phyloP scores from a whole-genome alignment of 352 stramenopile species.

The Globisporangium cederbergense region DNA sequence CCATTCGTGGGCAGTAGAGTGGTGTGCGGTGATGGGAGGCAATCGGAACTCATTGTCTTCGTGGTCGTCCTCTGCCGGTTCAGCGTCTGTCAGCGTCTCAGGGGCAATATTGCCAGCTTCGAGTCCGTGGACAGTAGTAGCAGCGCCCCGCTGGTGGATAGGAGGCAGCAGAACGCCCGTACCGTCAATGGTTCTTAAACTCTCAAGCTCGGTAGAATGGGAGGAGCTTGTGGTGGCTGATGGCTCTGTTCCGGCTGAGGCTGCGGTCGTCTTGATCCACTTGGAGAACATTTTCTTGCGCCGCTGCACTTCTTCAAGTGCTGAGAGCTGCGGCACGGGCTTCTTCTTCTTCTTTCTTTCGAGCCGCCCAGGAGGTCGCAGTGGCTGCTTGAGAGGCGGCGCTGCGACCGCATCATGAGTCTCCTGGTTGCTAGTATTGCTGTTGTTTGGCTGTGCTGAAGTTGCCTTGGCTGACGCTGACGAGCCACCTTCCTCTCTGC shows the following conservation, averaged over 20 bases:
- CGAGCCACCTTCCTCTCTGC: background rate
- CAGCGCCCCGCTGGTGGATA: slow-evolving; percentile 1
- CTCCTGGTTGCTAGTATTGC: slow-evolving; percentile 29
- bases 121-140: background rate
- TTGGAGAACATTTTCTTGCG: slow-evolving; percentile 72
- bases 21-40: slow-evolving; percentile 6
- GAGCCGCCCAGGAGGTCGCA: background rate
- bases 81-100: background rate
- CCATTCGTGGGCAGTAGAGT: slow-evolving; percentile 10
- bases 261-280: slow-evolving; percentile 45
- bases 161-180: slow-evolving; percentile 1
- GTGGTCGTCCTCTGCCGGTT: background rate
- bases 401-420: slow-evolving; percentile 24
- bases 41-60: background rate
- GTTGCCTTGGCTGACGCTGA: background rate
- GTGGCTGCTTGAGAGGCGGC: background rate
- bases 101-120: background rate
- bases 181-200: background rate
- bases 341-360: slow-evolving; percentile 33
- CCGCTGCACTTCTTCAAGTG: slow-evolving; percentile 59
- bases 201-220: background rate
- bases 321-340: slow-evolving; percentile 20
- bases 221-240: background rate
- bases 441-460: slow-evolving; percentile 5
- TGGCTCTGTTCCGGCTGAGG: background rate